A percentile compares a stretch with the other conserved stretches of the same genome.
Conservation (phyloP, 495 filamentous ascomycete genomes). For the Penicillium psychrofluorescens region DNA sequence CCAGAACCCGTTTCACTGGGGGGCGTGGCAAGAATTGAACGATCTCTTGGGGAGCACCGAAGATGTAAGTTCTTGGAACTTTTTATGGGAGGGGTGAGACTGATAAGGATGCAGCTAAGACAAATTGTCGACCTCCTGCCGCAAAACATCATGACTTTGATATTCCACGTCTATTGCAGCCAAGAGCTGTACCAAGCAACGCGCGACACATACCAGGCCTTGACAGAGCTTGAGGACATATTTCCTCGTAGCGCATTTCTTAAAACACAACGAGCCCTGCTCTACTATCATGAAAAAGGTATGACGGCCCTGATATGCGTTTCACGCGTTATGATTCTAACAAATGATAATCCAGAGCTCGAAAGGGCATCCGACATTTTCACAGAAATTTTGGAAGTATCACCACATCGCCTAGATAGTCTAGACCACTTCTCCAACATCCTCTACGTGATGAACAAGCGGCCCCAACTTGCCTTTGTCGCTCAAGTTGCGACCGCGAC, state of each 20-base stretch:
- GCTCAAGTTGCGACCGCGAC: constrained; percentile 83
- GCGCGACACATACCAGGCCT: constrained; percentile 54
- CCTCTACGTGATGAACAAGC: constrained; percentile 80
- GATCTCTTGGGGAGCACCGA: constrained; percentile 70
- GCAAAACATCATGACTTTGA: constrained; percentile 82
- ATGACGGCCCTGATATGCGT: background rate
- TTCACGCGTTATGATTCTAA: background rate
- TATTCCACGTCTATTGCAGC: constrained; percentile 84
- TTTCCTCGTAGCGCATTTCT: constrained; percentile 86
- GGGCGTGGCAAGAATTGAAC: constrained; percentile 84
- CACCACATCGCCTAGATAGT: constrained; percentile 83
- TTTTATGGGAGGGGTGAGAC: constrained; percentile 4
- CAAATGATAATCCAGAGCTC: constrained; percentile 47
- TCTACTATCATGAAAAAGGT: constrained; percentile 87
- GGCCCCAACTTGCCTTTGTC: constrained; percentile 85
- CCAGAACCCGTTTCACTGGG: constrained; percentile 89
- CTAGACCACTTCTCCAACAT: constrained; percentile 96
- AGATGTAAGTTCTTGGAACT: constrained; percentile 52
- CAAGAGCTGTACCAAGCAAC: constrained; percentile 88
- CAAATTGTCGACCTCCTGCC: constrained; percentile 58
- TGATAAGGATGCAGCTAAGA: constrained; percentile 40
- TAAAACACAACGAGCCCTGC: constrained; percentile 77
- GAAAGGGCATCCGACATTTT: constrained; percentile 82
- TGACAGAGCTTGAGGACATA: constrained; percentile 70
- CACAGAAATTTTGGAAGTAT: constrained; percentile 64